phyloP scores from a whole-genome alignment of 257 asterid species.

The Anisodus tanguticus region DNA sequence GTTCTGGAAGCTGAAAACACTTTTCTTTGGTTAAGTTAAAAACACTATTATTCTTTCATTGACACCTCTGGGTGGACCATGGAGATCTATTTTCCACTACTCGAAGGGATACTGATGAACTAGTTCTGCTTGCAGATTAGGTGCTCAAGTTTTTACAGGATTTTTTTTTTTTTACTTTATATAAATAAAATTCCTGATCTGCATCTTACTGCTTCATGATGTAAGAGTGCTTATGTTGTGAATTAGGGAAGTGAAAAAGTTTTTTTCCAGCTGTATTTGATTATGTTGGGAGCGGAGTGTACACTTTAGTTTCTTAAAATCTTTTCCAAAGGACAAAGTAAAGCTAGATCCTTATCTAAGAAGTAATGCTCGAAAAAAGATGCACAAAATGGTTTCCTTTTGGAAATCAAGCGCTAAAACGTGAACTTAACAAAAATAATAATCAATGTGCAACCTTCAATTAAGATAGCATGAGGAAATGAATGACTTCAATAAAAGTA shows the following conservation, averaged over 20 bases:
- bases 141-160: conserved; percentile 9
- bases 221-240: not conserved
- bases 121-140: not conserved
- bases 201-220: conserved; percentile 1
- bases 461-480: conserved; percentile 7
- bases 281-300: not conserved
- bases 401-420: conserved; percentile 18
- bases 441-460: not conserved
- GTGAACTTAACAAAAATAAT: conserved; percentile 17
- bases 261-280: conserved; percentile 14
- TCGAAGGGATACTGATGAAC: not conserved
- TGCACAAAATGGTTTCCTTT: conserved; percentile 15
- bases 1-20: not conserved
- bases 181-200: not conserved
- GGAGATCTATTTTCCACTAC: conserved; percentile 7
- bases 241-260: conserved; percentile 17
- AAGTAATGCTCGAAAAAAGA: conserved; percentile 6
- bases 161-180: not conserved
- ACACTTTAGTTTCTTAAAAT: not conserved
- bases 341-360: not conserved
- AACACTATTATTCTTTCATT: not conserved
- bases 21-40: not conserved
- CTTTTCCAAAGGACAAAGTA: not conserved
- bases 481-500: conserved; percentile 7
- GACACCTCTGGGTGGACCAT: conserved; percentile 12